Percentiles rank a stretch among this genome's conserved stretches.
Evolutionary conservation across 352 stramenopile genomes (phyloP).

Genomic region (Phytophthora lateralis): DNA sequence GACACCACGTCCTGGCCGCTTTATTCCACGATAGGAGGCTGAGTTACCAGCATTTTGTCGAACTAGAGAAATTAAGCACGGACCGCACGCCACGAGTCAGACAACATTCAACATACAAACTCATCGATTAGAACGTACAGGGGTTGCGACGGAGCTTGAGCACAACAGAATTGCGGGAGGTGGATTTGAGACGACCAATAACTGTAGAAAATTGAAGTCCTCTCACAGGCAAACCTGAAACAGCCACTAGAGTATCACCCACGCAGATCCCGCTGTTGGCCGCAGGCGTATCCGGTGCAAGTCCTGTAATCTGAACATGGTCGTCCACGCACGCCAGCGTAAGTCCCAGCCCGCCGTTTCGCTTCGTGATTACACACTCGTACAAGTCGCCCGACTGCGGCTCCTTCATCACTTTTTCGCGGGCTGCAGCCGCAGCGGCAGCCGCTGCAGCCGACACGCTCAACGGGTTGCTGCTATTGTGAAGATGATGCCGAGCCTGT

Average conservation of each 20-base stretch:
- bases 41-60: slow-evolving; percentile 65
- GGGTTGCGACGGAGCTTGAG: slow-evolving; percentile 81
- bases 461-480: slow-evolving; percentile 35
- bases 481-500: slow-evolving; percentile 29
- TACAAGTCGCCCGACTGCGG: slow-evolving; percentile 82
- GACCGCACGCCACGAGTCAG: slow-evolving; percentile 13
- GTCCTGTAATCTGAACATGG: slow-evolving; percentile 83
- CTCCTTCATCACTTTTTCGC: slow-evolving; percentile 87
- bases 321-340: slow-evolving; percentile 83
- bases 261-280: slow-evolving; percentile 79
- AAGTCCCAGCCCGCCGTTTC: slow-evolving; percentile 73
- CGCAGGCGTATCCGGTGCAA: slow-evolving; percentile 72
- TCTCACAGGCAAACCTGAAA: slow-evolving; percentile 71
- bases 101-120: not conserved
- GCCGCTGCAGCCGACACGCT: slow-evolving; percentile 27
- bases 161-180: slow-evolving; percentile 79
- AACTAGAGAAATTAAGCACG: slow-evolving; percentile 41
- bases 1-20: slow-evolving; percentile 55
- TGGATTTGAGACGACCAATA: slow-evolving; percentile 80
- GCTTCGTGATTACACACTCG: slow-evolving; percentile 86
- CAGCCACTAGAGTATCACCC: slow-evolving; percentile 76
- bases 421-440: slow-evolving; percentile 42
- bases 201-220: slow-evolving; percentile 86
- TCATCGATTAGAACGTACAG: slow-evolving; percentile 54
- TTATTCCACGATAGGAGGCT: slow-evolving; percentile 60